Base-by-base conservation (phyloP, 164 flowering plant genomes). In the Nymphaea colorata region DNA sequence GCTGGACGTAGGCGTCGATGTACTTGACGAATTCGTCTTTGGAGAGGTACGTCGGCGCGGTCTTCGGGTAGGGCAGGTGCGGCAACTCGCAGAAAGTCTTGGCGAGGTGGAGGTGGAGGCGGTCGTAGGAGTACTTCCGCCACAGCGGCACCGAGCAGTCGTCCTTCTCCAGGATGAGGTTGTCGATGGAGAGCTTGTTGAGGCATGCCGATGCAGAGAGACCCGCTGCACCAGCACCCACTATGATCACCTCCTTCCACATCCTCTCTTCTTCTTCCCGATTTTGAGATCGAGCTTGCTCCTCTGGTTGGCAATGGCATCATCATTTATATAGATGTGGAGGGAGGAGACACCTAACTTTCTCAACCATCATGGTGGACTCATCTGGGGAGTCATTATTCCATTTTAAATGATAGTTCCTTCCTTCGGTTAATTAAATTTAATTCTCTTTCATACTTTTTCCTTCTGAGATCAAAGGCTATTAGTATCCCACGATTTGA, bases 181-280 rank as follows among this genome's bases (percentile, higher is more conserved):
- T 6, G 43, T 44, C 51, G 10, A 65, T 65, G 42, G n/a, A 16
- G 67, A 65, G 59, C 6, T 25, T 41, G 17, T 43, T 43, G 4
- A 65, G 41, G 41, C 67, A 65, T 41, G 67, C 67, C 5, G 67
- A 43, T 4, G 67, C 44, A 17, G 67, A 44, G 17, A 65, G 67
- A n/a, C 67, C 59, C 15, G 67, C 17, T 6, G 67, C 51, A 44
- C 67, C 67, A n/a, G 67, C 67, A 14, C 67, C 67, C 57, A 65
- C 67, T 11, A 65, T 65, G n/a, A 44, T 36, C 43, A 65, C 67
- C 4, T 43, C 43, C 43, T 42, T 41, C 44, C 11, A 17, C 63
- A 61, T 61, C 41, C 66, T 61, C 64, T 61, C 64, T 17, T 4
- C 36, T 25, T 25, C 36, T 25, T 25, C 36, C 36, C 1, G 36